Evolutionary conservation across 495 filamentous ascomycete genomes (phyloP), one percentile per base, ranked within the genome.

Genomic region (Gamarada debralockiae): DNA sequence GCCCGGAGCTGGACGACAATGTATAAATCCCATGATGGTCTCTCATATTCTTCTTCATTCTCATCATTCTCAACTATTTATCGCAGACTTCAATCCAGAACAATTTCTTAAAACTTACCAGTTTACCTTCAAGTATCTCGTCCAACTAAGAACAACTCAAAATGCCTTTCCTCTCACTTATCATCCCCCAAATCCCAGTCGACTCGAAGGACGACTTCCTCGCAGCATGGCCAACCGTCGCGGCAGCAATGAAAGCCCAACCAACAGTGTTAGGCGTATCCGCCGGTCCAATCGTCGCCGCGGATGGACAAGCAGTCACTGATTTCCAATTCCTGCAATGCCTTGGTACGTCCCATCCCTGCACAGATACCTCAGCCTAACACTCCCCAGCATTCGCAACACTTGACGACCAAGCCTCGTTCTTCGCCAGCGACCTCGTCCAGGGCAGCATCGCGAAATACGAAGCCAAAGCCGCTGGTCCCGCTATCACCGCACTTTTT

Each of bases 91-190:
- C n/a, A n/a, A n/a, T n/a, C n/a, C n/a, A n/a, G n/a, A n/a, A n/a
- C n/a, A n/a, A n/a, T n/a, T n/a, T n/a, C n/a, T n/a, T n/a, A n/a
- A n/a, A n/a, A n/a, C n/a, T n/a, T n/a, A n/a, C n/a, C n/a, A n/a
- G n/a, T n/a, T n/a, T n/a, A n/a, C n/a, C n/a, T n/a, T n/a, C n/a
- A n/a, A n/a, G n/a, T n/a, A n/a, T n/a, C n/a, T n/a, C n/a, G n/a
- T n/a, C n/a, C n/a, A n/a, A n/a, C n/a, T n/a, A n/a, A n/a, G n/a
- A n/a, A n/a, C n/a, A n/a, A n/a, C n/a, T 36, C 53, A 56, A 50
- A 56, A 56, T 56, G 53, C 53, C 53, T 43, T 56, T 39, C 53
- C 18, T 56, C 36, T 18, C 53, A 23, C 23, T 56, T 27, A 29
- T 50, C 53, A 34, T 56, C 20, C 53, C 53, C 7, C 21, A 21